A percentile compares a stretch with the other conserved stretches of the same genome.
phyloP scores from a whole-genome alignment of 202 grass and related monocot species.

The Digitaria exilis region DNA sequence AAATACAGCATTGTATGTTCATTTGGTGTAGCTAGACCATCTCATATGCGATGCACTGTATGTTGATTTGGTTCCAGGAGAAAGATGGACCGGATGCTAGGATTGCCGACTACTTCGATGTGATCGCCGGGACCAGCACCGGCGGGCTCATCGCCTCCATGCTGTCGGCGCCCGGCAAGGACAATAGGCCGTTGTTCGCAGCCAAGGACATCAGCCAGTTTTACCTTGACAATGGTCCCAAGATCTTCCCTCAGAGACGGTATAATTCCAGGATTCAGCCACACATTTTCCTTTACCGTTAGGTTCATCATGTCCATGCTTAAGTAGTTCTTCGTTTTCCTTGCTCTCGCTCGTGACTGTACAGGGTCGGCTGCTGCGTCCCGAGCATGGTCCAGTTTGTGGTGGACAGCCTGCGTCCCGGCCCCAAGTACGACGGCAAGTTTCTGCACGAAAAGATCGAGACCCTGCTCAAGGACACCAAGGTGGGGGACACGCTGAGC shows the following conservation, averaged over 20 bases:
- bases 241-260: not conserved
- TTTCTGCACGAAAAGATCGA: constrained; percentile 24
- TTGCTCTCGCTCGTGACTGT: no score
- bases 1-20: no score
- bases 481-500: constrained; percentile 23
- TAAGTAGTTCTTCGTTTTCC: no score
- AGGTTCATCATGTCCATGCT: no score
- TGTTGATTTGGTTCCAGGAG: not conserved
- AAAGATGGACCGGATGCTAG: not conserved
- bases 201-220: constrained; percentile 4
- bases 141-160: no score
- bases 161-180: not conserved
- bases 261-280: not conserved
- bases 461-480: not conserved
- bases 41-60: no score
- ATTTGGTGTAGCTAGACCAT: no score
- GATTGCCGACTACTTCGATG: not conserved
- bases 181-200: not conserved
- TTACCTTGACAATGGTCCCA: constrained; percentile 3
- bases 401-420: not conserved
- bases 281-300: no score
- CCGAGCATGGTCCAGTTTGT: no score
- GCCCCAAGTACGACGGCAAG: constrained; percentile 44
- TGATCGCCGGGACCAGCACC: not conserved
- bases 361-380: not conserved